A percentile compares a stretch with the other conserved stretches of the same genome.
Evolutionary conservation across 177 flowering plant genomes (phyloP).

Genomic region (Vitis hybrid): DNA sequence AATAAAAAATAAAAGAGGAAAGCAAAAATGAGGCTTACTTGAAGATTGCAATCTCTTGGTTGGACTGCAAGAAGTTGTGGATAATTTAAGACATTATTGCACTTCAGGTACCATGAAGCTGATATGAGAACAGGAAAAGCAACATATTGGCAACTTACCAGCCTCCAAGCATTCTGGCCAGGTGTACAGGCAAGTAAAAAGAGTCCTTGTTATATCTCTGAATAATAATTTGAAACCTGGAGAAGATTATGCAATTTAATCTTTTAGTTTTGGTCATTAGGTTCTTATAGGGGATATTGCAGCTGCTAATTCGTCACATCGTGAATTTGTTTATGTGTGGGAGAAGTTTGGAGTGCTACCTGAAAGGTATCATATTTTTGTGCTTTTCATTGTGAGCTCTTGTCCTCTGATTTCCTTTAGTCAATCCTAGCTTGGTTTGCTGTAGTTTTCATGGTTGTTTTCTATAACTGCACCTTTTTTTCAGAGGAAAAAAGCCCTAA

Average conservation of each 20-base stretch:
- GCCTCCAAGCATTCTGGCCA: constrained; percentile 99
- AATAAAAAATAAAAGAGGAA: neutral
- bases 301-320: constrained; percentile 94
- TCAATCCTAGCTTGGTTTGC: neutral
- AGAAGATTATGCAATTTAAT: constrained; percentile 11
- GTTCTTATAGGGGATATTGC: constrained; percentile 92
- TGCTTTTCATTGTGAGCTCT: neutral
- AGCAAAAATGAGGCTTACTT: neutral
- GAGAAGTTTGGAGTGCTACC: constrained; percentile 93
- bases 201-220: constrained; percentile 2
- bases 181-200: constrained; percentile 77
- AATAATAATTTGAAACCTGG: neutral
- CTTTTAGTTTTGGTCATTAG: constrained; percentile 34
- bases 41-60: neutral
- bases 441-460: neutral
- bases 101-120: constrained; percentile 94
- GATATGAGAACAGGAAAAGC: constrained; percentile 97
- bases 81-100: constrained; percentile 1
- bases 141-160: constrained; percentile 99
- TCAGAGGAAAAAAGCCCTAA: neutral
- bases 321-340: constrained; percentile 91
- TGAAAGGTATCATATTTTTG: constrained; percentile 65
- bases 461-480: neutral
- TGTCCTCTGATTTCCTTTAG: neutral
- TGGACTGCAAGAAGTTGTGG: neutral